phyloP scores from a whole-genome alignment of 192 early-diverging fungal species.

The Neocallimastix lanati region DNA sequence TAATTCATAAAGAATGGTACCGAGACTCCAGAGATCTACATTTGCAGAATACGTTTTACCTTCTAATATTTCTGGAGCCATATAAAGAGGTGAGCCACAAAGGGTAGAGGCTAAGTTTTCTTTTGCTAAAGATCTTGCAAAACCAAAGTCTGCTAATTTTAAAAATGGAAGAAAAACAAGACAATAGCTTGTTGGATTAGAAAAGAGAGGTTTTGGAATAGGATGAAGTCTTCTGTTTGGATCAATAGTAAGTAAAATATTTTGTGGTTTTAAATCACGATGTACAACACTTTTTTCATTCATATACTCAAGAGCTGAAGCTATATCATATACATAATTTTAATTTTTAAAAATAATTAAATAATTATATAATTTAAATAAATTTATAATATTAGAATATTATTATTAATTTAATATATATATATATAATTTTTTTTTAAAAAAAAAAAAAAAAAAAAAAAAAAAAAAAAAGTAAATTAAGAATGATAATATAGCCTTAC shows the following conservation, averaged over 20 bases:
- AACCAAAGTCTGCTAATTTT: slow-evolving; percentile 96
- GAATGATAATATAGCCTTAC: background rate
- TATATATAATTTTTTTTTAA: no score
- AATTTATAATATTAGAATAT: no score
- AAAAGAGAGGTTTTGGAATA: slow-evolving; percentile 57
- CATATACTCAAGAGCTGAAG: slow-evolving; percentile 73
- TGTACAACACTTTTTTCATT: slow-evolving; percentile 76
- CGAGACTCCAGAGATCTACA: slow-evolving; percentile 92
- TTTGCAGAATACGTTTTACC: slow-evolving; percentile 89
- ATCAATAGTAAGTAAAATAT: background rate
- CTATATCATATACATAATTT: slow-evolving; percentile 17
- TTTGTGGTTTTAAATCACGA: slow-evolving; percentile 92
- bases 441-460: slow-evolving; percentile 1
- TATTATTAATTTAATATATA: no score
- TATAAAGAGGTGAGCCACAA: slow-evolving; percentile 92
- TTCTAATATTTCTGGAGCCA: slow-evolving; percentile 74
- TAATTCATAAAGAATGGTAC: slow-evolving; percentile 89
- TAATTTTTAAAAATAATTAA: no score
- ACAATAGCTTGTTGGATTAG: slow-evolving; percentile 29
- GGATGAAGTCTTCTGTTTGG: background rate
- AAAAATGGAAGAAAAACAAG: slow-evolving; percentile 49
- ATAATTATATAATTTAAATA: no score
- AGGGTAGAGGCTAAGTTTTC: slow-evolving; percentile 58
- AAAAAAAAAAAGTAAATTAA: slow-evolving; percentile 2
- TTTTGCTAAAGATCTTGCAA: slow-evolving; percentile 70